Evolutionary conservation across 1,139 yeast species (phyloP).

Genomic region (Suhomyces maxii): DNA sequence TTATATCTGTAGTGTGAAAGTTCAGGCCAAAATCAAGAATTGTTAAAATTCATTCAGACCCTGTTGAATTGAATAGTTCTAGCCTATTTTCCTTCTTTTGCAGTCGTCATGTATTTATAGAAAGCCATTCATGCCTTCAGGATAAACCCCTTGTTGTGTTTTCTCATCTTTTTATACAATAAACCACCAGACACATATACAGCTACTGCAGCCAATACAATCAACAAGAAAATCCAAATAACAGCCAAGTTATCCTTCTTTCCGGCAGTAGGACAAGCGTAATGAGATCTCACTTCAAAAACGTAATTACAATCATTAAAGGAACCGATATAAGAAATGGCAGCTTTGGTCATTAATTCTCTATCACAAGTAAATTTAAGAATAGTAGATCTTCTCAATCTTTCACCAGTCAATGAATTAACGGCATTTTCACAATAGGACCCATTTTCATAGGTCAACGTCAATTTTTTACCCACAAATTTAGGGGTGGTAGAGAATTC

Average conservation of each 20-base stretch:
- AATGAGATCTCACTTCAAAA: slow-evolving; percentile 82
- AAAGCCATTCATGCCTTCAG: slow-evolving; percentile 4
- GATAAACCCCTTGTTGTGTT: slow-evolving; percentile 2
- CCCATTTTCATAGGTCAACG: slow-evolving; percentile 71
- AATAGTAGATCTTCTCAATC: slow-evolving; percentile 59
- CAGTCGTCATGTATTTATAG: background rate
- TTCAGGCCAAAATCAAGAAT: too few species aligned
- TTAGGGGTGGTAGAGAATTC: slow-evolving; percentile 57
- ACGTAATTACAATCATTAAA: slow-evolving; percentile 76
- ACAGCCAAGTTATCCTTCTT: slow-evolving; percentile 56
- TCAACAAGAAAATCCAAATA: slow-evolving; percentile 58
- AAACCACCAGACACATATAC: slow-evolving; percentile 60
- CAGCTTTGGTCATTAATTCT: slow-evolving; percentile 66
- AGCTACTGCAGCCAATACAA: slow-evolving; percentile 51
- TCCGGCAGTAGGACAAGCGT: slow-evolving; percentile 84
- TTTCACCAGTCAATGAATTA: slow-evolving; percentile 38
- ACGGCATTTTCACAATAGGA: slow-evolving; percentile 54
- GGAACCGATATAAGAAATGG: slow-evolving; percentile 69
- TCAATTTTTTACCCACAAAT: slow-evolving; percentile 70
- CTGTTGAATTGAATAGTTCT: too few species aligned
- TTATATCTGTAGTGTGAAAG: too few species aligned
- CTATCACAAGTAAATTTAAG: slow-evolving; percentile 79
- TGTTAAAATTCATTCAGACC: too few species aligned
- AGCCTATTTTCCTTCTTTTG: too few species aligned
- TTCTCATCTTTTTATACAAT: slow-evolving; percentile 35